A percentile compares a stretch with the other conserved stretches of the same genome.
Conservation (phyloP, 1,139 yeast species). For the Yamadazyma dendronema region DNA sequence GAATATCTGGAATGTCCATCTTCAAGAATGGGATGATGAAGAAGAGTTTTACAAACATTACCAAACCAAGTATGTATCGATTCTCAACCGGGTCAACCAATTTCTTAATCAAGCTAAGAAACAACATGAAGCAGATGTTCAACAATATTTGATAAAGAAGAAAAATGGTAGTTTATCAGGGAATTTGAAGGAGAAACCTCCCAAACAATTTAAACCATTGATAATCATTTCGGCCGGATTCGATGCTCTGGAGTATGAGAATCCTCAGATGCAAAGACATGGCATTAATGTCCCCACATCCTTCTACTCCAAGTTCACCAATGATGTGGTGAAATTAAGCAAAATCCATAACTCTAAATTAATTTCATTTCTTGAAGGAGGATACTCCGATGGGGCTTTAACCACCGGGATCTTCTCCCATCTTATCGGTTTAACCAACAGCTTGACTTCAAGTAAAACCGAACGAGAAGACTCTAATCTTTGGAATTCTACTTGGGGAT, state of each 20-base stretch:
- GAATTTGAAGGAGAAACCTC: constrained; percentile 29
- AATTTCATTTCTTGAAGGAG: constrained; percentile 78
- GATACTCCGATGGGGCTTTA: constrained; percentile 82
- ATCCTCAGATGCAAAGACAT: constrained; percentile 82
- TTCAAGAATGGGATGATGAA: constrained; percentile 62
- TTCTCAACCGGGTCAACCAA: constrained; percentile 68
- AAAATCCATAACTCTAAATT: constrained; percentile 61
- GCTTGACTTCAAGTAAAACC: constrained; percentile 10
- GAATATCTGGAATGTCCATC: constrained; percentile 83
- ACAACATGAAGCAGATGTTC: constrained; percentile 41
- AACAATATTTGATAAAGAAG: constrained; percentile 23
- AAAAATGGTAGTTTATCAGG: constrained; percentile 5
- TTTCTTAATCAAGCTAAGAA: constrained; percentile 54
- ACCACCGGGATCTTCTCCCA: constrained; percentile 81
- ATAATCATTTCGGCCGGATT: constrained; percentile 82
- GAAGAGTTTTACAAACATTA: constrained; percentile 68
- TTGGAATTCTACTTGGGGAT: constrained; percentile 68
- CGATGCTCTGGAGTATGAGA: constrained; percentile 85
- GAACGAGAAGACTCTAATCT: constrained; percentile 22
- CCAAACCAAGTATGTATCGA: constrained; percentile 56
- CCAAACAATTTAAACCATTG: constrained; percentile 64
- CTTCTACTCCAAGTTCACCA: constrained; percentile 71
- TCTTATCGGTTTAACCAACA: constrained; percentile 55
- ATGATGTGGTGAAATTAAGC: constrained; percentile 68
- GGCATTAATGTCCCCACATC: constrained; percentile 81